phyloP scores from a whole-genome alignment of 2,329 filamentous ascomycete genomes.

The Penicillium expansum region DNA sequence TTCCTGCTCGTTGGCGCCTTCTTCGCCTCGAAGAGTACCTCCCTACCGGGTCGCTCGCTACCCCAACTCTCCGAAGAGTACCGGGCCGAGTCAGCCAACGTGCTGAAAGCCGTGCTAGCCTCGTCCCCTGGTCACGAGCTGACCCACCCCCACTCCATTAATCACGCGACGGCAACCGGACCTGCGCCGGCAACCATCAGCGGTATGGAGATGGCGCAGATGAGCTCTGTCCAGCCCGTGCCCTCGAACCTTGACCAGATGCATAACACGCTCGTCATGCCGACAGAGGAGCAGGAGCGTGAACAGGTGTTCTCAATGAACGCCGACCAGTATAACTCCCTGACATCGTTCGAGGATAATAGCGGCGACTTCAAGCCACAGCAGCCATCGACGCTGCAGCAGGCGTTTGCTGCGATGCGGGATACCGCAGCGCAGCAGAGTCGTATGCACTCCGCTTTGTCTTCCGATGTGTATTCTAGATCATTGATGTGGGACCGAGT shows the following conservation, averaged over 20 bases:
- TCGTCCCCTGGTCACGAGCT: slow-evolving; percentile 43
- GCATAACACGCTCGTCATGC: slow-evolving; percentile 66
- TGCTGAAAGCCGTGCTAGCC: slow-evolving; percentile 47
- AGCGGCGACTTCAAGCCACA: slow-evolving; percentile 38
- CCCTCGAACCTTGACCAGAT: slow-evolving; percentile 59
- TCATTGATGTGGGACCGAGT: slow-evolving; percentile 94
- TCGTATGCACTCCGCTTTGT: slow-evolving; percentile 41
- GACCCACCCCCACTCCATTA: slow-evolving; percentile 56
- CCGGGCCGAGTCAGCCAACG: slow-evolving; percentile 48
- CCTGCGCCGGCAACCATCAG: slow-evolving; percentile 35
- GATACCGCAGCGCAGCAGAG: slow-evolving; percentile 62
- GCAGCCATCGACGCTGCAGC: slow-evolving; percentile 45
- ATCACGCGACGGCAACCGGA: slow-evolving; percentile 24
- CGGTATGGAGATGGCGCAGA: slow-evolving; percentile 40
- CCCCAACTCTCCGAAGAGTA: slow-evolving; percentile 48
- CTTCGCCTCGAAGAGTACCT: slow-evolving; percentile 79
- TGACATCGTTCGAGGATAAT: slow-evolving; percentile 66
- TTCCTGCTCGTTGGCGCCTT: slow-evolving; percentile 95
- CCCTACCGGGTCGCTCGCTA: slow-evolving; percentile 58
- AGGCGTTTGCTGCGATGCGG: slow-evolving; percentile 77
- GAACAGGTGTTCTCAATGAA: slow-evolving; percentile 87
- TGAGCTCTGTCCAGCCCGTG: slow-evolving; percentile 29
- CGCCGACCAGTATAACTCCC: slow-evolving; percentile 80
- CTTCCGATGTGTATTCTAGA: slow-evolving; percentile 85
- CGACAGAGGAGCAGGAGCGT: slow-evolving; percentile 79